These are phyloP conservation scores for Ustilago curta DNA, from an alignment of 1,284 basidiomycete genomes.

Conservation along the genomic window DNA sequence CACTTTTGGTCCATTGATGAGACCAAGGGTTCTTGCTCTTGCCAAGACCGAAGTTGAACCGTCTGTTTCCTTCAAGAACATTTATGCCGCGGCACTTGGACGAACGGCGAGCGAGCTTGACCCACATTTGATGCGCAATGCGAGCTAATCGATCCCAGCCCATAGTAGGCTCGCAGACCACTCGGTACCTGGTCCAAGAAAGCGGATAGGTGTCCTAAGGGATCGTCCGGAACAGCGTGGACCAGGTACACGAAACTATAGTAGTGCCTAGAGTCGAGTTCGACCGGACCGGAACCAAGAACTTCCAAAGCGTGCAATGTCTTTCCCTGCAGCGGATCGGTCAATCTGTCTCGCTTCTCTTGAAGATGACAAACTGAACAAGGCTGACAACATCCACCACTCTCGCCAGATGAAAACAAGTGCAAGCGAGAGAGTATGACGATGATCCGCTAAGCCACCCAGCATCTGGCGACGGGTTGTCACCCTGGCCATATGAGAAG, in stretches of 20 bases:
- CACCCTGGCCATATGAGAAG: not conserved
- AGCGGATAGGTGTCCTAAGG: not conserved
- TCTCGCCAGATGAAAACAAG: not conserved
- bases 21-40: not conserved
- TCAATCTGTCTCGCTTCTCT: not conserved
- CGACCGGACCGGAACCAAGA: slow-evolving; percentile 2
- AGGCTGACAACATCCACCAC: not conserved
- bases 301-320: not conserved
- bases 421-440: slow-evolving; percentile 2
- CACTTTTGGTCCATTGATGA: not conserved
- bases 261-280: not conserved
- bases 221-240: not conserved
- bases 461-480: not conserved
- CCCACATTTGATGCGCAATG: not conserved
- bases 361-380: not conserved
- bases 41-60: slow-evolving; percentile 9
- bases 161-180: not conserved
- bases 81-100: not conserved
- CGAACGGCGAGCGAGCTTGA: not conserved
- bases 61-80: not conserved
- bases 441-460: not conserved
- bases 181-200: not conserved
- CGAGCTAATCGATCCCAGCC: slow-evolving; percentile 15
- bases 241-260: not conserved
- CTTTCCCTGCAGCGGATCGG: slow-evolving; percentile 4